Conservation (phyloP, 2,329 filamentous ascomycete species). For the Cryphonectria japonica region DNA sequence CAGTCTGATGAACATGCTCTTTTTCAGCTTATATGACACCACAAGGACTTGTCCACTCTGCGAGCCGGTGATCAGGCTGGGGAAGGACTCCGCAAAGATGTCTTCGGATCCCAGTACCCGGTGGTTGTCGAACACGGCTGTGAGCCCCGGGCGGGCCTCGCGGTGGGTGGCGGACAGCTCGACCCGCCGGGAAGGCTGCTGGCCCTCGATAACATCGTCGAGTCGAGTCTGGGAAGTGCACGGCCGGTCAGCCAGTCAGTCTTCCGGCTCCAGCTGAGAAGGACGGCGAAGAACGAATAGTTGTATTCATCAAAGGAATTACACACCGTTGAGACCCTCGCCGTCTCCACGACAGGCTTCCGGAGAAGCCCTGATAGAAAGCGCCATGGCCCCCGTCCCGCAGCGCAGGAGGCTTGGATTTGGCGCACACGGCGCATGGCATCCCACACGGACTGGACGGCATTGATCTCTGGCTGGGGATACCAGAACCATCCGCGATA, state of each 20-base stretch:
- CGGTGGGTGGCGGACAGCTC: not conserved
- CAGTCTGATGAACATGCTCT: not conserved
- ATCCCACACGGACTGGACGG: not conserved
- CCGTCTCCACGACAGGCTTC: not conserved
- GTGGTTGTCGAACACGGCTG: not conserved
- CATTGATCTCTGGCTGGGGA: not conserved
- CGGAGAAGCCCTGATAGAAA: not conserved
- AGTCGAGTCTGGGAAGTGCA: not conserved
- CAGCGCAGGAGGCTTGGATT: not conserved
- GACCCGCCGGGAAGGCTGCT: not conserved
- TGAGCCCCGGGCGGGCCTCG: not conserved
- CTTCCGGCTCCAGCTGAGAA: too few relatives aligned
- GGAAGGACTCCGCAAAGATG: not conserved
- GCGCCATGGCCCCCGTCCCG: not conserved
- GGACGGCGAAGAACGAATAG: too few relatives aligned
- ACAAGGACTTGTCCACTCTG: not conserved
- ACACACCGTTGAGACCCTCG: not conserved
- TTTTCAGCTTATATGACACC: not conserved
- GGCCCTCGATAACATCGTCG: not conserved
- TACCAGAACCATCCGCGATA: not conserved
- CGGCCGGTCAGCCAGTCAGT: not conserved
- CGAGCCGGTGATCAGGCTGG: not conserved
- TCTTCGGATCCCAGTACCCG: not conserved
- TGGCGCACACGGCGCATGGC: not conserved
- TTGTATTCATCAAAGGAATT: too few relatives aligned